These are phyloP conservation scores for Ceratocystis colombiana DNA, from an alignment of 2,329 filamentous ascomycete genomes.

Conservation along the genomic window DNA sequence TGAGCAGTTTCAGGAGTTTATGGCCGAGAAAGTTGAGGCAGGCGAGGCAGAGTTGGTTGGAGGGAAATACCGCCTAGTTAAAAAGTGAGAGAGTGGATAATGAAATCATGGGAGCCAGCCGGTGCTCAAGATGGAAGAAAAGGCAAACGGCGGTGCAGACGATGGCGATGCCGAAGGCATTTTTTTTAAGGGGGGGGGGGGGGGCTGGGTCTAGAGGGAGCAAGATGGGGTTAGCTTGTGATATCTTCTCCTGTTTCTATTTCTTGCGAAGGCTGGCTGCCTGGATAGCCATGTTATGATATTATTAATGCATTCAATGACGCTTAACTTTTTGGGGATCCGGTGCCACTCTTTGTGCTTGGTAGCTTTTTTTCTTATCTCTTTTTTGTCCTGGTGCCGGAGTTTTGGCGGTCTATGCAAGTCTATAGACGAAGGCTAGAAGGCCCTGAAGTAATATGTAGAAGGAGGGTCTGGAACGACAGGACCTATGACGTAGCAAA, in stretches of 20 bases:
- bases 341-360: no score
- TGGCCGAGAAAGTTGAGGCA: constrained; percentile 65
- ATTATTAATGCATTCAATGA: constrained; percentile 11
- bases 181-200: neutral
- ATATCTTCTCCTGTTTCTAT: neutral
- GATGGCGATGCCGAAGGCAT: neutral
- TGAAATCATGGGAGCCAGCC: neutral
- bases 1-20: constrained; percentile 74
- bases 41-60: constrained; percentile 59
- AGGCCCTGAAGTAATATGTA: neutral
- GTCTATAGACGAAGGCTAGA: neutral
- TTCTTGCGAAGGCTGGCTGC: neutral
- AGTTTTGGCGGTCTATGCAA: neutral
- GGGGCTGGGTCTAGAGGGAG: neutral
- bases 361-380: neutral
- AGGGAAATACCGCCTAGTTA: constrained; percentile 58
- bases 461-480: neutral
- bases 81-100: constrained; percentile 40
- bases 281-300: neutral
- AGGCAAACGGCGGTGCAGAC: neutral
- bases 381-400: neutral
- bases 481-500: neutral
- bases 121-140: neutral
- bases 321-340: neutral
- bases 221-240: neutral